Base-by-base conservation (phyloP, 192 early-diverging fungal genomes). In the Chytriomyces sp. region DNA sequence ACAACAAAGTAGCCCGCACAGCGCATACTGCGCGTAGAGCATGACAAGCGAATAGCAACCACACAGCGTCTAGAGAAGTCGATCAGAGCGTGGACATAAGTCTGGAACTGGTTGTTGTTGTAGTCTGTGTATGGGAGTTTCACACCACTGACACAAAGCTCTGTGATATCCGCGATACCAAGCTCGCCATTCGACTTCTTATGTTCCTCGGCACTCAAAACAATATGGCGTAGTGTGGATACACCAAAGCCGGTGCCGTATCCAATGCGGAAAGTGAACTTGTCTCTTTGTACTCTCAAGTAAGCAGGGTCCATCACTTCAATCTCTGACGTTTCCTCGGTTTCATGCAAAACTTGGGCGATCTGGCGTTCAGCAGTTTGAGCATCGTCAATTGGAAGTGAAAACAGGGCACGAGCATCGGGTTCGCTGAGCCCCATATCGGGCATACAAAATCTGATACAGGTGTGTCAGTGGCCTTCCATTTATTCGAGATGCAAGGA, bases 1-100 rank as follows among this genome's bases (percentile, higher is more conserved):
- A 70, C 22, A 30, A 26, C 22, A 31, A 59, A 55, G 54, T 70
- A 70, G 8, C 54, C 67, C 26, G 58, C 54, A 57, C 32, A 36
- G 25, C n/a, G 28, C 63, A 65, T 65, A 19, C 39, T 32, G n/a
- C 22, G n/a, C 4, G 33, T 65, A 7, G 38, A 25, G 17, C 39
- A 25, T 26, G 22, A 33, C 25, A 65, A 44, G 8, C 63, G 63
- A 22, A 65, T 39, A 26, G 33, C 63, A 41, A 65, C 63, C 6
- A 65, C 63, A 28, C 10, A 28, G 8, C 40, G 8, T 10, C 63
- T 22, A 8, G 10, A 14, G 8, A 65, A 65, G 31, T 65, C 63
- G 28, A 65, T 34, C 25, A 65, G 8, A 28, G 63, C 63, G 28
- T 44, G 37, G 7, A 28, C 40, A 41, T 52, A 49, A 19, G 19